Evolutionary conservation across 345 rosid genomes (phyloP).

Genomic region (Populus alba): DNA sequence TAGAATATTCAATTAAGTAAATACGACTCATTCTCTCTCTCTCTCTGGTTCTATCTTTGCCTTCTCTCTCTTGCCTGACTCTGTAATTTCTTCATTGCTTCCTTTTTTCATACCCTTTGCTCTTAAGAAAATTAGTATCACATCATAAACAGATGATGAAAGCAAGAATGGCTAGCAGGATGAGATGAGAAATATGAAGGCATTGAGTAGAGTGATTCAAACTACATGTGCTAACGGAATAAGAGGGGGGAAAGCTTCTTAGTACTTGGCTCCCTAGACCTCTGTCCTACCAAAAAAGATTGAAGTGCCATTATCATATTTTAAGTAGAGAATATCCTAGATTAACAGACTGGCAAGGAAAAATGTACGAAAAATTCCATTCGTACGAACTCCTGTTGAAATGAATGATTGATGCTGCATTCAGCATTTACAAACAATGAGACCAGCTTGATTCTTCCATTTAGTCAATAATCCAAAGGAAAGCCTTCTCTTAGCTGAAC

Average conservation of each 20-base stretch:
- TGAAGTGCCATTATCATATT: neutral
- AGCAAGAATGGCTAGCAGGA: neutral
- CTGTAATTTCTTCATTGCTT: neutral
- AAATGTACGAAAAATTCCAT: neutral
- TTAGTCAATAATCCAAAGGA: neutral
- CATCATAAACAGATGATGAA: neutral
- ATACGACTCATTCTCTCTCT: neutral
- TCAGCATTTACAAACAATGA: neutral
- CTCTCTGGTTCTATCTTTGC: neutral
- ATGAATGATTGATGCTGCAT: neutral
- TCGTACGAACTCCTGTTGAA: neutral
- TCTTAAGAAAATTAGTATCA: neutral
- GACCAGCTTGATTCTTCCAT: neutral
- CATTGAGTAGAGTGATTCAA: neutral
- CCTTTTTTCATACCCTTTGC: neutral
- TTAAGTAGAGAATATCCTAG: neutral
- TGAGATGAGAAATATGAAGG: neutral
- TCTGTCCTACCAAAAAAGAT: neutral
- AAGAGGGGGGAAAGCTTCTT: neutral
- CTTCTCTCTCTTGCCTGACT: neutral
- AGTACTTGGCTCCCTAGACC: neutral
- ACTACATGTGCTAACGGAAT: neutral
- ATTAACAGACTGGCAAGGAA: neutral
- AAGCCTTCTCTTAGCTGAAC: neutral
- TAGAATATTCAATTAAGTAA: neutral